phyloP scores from a whole-genome alignment of 2,329 filamentous ascomycete genomes.

The Aspergillus hortae region DNA sequence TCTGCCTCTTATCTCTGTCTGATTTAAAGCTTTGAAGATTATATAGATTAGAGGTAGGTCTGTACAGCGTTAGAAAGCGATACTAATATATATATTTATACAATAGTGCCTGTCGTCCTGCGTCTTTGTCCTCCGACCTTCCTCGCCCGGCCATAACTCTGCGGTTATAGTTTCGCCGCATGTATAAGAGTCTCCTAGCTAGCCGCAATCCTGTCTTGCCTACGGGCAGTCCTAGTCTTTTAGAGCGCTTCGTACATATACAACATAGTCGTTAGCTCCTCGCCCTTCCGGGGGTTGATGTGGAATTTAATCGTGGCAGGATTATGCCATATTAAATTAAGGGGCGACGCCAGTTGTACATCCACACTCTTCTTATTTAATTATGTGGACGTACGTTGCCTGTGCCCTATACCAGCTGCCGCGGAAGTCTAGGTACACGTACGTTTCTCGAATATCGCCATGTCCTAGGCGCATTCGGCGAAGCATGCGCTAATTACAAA shows the following conservation, averaged over 20 bases:
- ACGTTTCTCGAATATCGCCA: slow-evolving; percentile 3
- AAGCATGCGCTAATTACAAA: slow-evolving; percentile 9
- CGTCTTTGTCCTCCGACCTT: not conserved
- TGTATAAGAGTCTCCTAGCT: not conserved
- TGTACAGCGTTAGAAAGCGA: not conserved
- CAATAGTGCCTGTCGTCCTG: not conserved
- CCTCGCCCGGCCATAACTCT: not conserved
- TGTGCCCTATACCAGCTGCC: slow-evolving; percentile 1
- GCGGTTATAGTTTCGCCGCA: not conserved
- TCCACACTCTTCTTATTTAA: not conserved
- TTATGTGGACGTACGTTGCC: not conserved
- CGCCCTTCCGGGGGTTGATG: not conserved
- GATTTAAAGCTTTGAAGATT: not conserved
- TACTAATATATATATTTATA: not conserved
- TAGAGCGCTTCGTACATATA: not conserved
- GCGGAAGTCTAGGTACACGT: not conserved
- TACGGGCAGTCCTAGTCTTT: not conserved
- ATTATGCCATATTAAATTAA: not conserved
- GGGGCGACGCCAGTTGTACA: not conserved
- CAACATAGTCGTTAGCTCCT: not conserved
- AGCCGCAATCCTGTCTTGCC: not conserved
- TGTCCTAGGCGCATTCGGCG: slow-evolving; percentile 5
- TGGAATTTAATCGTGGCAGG: not conserved
- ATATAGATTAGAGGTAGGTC: not conserved
- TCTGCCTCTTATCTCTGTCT: not conserved